A percentile compares a stretch with the other conserved stretches of the same genome.
Evolutionary conservation across 371 early-diverging fungal species (phyloP).

Genomic region (Amoeboaphelidium protococcarum): DNA sequence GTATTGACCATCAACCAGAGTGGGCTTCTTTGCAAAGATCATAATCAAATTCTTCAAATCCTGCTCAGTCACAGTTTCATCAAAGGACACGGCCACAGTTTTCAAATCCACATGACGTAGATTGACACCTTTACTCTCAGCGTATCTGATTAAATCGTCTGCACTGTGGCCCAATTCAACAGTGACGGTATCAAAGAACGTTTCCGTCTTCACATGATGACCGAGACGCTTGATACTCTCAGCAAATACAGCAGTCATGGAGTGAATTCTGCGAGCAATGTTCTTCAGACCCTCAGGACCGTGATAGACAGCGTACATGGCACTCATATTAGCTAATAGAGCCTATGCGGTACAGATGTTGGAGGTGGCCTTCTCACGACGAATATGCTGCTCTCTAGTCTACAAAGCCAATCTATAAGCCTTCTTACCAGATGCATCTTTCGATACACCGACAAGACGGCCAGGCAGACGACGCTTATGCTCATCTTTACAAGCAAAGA

Average conservation of each 20-base stretch:
- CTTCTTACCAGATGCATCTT: conserved; percentile 53
- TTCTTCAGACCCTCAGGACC: conserved; percentile 68
- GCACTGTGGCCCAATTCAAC: conserved; percentile 34
- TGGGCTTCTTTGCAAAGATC: conserved; percentile 30
- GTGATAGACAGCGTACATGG: conserved; percentile 89
- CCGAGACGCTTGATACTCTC: conserved; percentile 36
- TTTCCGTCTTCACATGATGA: conserved; percentile 41
- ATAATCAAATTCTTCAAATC: conserved; percentile 47
- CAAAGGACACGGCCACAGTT: conserved; percentile 56
- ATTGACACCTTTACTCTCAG: conserved; percentile 52
- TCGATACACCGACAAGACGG: conserved; percentile 77
- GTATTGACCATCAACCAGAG: conserved; percentile 6
- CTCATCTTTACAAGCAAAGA: conserved; percentile 72
- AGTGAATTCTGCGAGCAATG: conserved; percentile 74
- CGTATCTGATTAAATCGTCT: conserved; percentile 28
- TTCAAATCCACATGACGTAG: conserved; percentile 42
- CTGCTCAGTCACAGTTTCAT: conserved; percentile 55
- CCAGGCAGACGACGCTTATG: conserved; percentile 88
- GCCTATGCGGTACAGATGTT: conserved; percentile 95
- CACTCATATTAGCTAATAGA: conserved; percentile 69
- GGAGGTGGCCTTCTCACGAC: conserved; percentile 88
- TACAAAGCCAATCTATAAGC: conserved; percentile 88
- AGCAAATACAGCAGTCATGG: conserved; percentile 56
- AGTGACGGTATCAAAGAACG: conserved; percentile 77
- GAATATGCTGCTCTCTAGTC: conserved; percentile 94